Base-by-base conservation (phyloP, 768 basidiomycete genomes). In the Leccinum uliginosum region DNA sequence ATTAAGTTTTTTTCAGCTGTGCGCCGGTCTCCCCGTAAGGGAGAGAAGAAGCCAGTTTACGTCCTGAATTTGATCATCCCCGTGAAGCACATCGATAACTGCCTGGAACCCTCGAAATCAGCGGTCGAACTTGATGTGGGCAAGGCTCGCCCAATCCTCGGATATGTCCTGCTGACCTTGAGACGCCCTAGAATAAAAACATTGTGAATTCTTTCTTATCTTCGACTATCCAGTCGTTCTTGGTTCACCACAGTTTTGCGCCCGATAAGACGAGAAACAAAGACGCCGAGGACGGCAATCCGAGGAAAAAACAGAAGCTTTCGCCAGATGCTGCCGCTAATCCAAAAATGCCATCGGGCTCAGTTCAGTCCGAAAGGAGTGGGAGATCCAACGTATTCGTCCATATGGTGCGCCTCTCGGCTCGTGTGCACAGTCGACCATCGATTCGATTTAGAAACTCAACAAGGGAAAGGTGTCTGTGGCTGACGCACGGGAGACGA, bases 1-100 rank as follows among this genome's bases (percentile, higher is more conserved):
- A 48, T 45, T 54, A 12, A 54, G 19, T 14, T 50, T 43, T 43
- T 58, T 53, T 35, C 55, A 90, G 89, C 73, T 50, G 66, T 66
- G 45, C 83, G 89, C 57, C 80, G 87, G 32, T 89, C 93, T 32
- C 89, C 93, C 30, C 83, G 87, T 40, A 93, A 90, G 72, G 70
- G 74, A 23, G 91, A 93, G 66, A 85, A 84, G 70, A 83, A 83
- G 68, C 85, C 93, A 5, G 83, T 93, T 58, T 98, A 90, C 68
- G 87, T 93, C 47, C 75, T 98, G 48, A 85, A 91, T 66, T 66
- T 98, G 57, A 77, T 74, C 9, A 72, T 94, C 19, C 84, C 91
- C 45, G 73, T 83, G 3, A 73, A 75, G 24, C 75, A 84, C 26
- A 75, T 97, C 9, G 93, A 97, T 65, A 87, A 89, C 55, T 83